These are phyloP conservation scores for Aspergillus hortae DNA, from an alignment of 2,329 filamentous ascomycete species.

Conservation along the genomic window DNA sequence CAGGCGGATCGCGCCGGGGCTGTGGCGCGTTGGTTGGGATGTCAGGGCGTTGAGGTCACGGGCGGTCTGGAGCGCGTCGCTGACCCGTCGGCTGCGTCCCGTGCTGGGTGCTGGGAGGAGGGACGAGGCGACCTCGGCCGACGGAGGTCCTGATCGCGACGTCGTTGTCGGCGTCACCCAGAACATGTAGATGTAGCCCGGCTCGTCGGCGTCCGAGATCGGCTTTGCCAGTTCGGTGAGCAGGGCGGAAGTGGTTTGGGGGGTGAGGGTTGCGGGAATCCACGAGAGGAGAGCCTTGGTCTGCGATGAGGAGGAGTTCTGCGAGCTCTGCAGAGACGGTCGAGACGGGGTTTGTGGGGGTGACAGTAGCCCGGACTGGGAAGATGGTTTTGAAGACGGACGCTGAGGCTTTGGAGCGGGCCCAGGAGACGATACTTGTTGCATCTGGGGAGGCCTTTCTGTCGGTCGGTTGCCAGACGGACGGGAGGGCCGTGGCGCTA, in stretches of 20 bases:
- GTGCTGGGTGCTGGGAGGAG: conserved; percentile 50
- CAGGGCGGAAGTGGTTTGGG: conserved; percentile 66
- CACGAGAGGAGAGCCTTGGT: conserved; percentile 56
- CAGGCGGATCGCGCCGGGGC: conserved; percentile 60
- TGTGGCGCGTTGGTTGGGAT: conserved; percentile 25
- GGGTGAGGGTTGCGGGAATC: conserved; percentile 65
- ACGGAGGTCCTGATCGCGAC: conserved; percentile 44
- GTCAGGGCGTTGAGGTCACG: conserved; percentile 30
- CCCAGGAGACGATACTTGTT: conserved; percentile 4
- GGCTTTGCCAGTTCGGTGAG: conserved; percentile 74
- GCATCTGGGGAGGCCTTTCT: conserved; percentile 1
- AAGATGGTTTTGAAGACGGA: neutral
- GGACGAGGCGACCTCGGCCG: conserved; percentile 58
- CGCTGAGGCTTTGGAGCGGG: neutral
- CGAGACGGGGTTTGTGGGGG: conserved; percentile 1
- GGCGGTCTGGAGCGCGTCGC: conserved; percentile 37
- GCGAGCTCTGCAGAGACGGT: conserved; percentile 1
- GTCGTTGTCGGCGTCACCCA: conserved; percentile 75
- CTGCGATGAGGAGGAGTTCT: conserved; percentile 26
- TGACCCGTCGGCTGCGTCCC: conserved; percentile 27
- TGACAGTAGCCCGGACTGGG: conserved; percentile 2
- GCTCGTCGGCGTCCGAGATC: conserved; percentile 69
- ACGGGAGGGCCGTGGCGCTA: conserved; percentile 19
- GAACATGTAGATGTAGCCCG: conserved; percentile 98
- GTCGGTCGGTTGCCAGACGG: conserved; percentile 1